These are phyloP conservation scores for Nidularia sp. DNA, from an alignment of 768 basidiomycete genomes.

Conservation along the genomic window DNA sequence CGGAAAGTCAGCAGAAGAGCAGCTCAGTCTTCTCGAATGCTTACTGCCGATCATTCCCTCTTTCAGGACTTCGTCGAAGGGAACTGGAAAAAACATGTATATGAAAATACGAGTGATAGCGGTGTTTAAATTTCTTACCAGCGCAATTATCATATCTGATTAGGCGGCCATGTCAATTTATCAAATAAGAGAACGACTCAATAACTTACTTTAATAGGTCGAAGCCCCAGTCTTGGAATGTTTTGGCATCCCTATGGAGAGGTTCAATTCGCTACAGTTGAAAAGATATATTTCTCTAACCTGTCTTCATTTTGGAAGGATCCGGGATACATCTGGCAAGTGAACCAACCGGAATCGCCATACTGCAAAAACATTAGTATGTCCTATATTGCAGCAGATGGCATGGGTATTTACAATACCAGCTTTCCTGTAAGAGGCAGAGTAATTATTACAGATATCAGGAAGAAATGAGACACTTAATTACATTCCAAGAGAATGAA, in stretches of 20 bases:
- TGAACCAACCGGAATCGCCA: conserved; percentile 67
- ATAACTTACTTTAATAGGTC: conserved; percentile 56
- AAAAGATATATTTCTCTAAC: conserved; percentile 18
- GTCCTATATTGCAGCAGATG: background rate
- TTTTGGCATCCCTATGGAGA: conserved; percentile 42
- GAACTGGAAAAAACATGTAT: conserved; percentile 27
- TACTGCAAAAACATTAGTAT: conserved; percentile 34
- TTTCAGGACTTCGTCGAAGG: conserved; percentile 51
- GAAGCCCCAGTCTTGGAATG: conserved; percentile 65
- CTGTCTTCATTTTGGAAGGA: conserved; percentile 61
- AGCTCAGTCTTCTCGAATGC: conserved; percentile 9
- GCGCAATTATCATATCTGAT: conserved; percentile 60
- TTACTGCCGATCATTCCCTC: conserved; percentile 54
- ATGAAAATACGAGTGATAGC: background rate
- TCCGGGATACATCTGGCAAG: conserved; percentile 63
- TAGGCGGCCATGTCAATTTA: background rate
- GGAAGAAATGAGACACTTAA: conserved; percentile 13
- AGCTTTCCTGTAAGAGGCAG: conserved; percentile 38
- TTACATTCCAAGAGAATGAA: conserved; percentile 56
- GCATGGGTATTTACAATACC: conserved; percentile 45
- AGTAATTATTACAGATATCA: background rate
- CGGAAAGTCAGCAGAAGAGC: background rate
- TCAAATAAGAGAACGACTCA: background rate
- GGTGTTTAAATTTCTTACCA: conserved; percentile 22
- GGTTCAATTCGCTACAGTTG: background rate